These are phyloP conservation scores for Vigna radiata DNA, from an alignment of 306 rosid species.

Conservation along the genomic window DNA sequence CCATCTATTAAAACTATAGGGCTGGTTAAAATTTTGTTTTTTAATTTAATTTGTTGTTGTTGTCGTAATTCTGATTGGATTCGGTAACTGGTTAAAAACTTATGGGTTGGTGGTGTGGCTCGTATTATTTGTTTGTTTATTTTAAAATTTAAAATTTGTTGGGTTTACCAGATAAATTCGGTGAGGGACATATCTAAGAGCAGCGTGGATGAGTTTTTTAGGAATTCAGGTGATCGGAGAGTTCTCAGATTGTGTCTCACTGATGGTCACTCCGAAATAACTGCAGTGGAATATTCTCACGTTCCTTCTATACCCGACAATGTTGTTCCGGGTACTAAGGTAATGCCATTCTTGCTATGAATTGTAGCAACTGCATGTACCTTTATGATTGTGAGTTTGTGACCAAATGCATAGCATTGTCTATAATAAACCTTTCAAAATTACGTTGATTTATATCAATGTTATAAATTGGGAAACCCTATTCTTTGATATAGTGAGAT, in stretches of 20 bases:
- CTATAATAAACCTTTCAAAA: not conserved
- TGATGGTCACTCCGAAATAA: conserved; percentile 80
- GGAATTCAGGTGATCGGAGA: conserved; percentile 57
- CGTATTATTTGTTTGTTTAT: not conserved
- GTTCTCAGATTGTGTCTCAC: conserved; percentile 75
- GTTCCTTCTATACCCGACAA: conserved; percentile 64
- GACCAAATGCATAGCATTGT: not conserved
- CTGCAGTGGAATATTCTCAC: conserved; percentile 75
- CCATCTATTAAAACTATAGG: no score
- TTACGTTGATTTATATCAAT: conserved; percentile 1
- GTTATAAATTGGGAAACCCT: not conserved
- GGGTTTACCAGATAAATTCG: conserved; percentile 65
- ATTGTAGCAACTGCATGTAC: not conserved
- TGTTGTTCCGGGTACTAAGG: conserved; percentile 92
- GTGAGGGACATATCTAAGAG: conserved; percentile 74
- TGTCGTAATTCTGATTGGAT: not conserved
- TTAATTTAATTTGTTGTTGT: not conserved
- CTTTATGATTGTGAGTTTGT: conserved; percentile 14
- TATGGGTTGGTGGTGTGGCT: conserved; percentile 8
- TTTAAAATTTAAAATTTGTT: conserved; percentile 1
- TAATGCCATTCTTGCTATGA: conserved; percentile 35
- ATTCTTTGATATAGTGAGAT: not conserved
- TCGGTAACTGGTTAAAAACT: not conserved
- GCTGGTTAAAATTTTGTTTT: not conserved
- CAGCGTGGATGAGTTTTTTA: conserved; percentile 57